Conservation (phyloP, 1,139 yeast genomes). For the Saccharomyces pastorianus region DNA sequence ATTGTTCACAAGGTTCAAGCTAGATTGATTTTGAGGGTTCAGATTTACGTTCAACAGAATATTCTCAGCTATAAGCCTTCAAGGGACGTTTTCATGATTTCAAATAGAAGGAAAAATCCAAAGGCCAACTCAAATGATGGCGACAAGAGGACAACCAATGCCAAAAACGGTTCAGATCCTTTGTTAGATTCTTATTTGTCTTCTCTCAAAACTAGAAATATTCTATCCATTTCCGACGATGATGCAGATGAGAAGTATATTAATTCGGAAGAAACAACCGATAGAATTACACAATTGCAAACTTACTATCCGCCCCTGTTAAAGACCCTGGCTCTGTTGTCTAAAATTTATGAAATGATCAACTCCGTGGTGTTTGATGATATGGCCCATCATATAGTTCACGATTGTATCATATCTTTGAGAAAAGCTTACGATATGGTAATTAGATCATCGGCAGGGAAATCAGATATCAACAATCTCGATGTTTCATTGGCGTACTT, state of each 20-base stretch:
- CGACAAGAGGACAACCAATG: not conserved
- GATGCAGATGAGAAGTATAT: not conserved
- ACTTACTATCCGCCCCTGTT: slow-evolving; percentile 66
- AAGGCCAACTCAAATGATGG: slow-evolving; percentile 14
- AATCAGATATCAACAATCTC: slow-evolving; percentile 24
- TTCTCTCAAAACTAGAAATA: not conserved
- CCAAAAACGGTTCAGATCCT: slow-evolving; percentile 1
- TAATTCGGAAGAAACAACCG: not conserved
- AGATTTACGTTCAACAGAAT: slow-evolving; percentile 59
- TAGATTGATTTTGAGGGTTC: slow-evolving; percentile 70
- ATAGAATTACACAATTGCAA: not conserved
- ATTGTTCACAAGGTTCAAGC: slow-evolving; percentile 71
- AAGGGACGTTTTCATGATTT: slow-evolving; percentile 55
- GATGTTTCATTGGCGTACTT: slow-evolving; percentile 64
- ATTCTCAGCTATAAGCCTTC: slow-evolving; percentile 61
- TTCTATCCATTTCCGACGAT: not conserved
- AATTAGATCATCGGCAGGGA: slow-evolving; percentile 30
- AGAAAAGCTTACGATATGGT: slow-evolving; percentile 42
- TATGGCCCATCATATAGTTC: slow-evolving; percentile 79
- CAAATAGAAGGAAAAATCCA: slow-evolving; percentile 36
- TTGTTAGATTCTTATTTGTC: not conserved
- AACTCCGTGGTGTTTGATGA: slow-evolving; percentile 77
- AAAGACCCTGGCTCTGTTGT: slow-evolving; percentile 60
- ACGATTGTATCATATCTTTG: slow-evolving; percentile 58
- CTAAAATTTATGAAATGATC: slow-evolving; percentile 72